Evolutionary conservation across 1,284 basidiomycete species (phyloP).

Genomic region (Tylopilus sp.): DNA sequence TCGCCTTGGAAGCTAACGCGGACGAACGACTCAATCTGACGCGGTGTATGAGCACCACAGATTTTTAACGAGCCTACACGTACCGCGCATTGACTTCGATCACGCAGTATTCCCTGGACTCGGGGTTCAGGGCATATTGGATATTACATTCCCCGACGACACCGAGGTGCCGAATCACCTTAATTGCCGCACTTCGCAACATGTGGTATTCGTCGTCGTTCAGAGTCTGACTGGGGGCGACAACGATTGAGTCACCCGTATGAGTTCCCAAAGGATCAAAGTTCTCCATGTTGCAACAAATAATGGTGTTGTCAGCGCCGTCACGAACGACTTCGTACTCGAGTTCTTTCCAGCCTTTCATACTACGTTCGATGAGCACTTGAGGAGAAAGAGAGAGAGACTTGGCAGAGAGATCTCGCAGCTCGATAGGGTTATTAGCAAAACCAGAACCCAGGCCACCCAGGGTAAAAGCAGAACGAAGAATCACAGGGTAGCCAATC

Average conservation of each 20-base stretch:
- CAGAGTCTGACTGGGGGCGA: conserved; percentile 96
- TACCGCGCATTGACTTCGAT: conserved; percentile 96
- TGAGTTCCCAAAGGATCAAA: conserved; percentile 99
- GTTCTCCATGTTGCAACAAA: conserved; percentile 98
- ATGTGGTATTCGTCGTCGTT: conserved; percentile 99
- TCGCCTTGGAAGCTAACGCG: conserved; percentile 97
- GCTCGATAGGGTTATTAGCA: conserved; percentile 91
- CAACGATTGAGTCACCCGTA: conserved; percentile 99
- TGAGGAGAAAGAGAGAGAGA: conserved; percentile 91
- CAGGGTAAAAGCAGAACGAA: conserved; percentile 97
- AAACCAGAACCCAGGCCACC: conserved; percentile 99
- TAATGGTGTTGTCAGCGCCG: conserved; percentile 92
- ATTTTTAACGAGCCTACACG: conserved; percentile 23
- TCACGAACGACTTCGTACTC: conserved; percentile 99
- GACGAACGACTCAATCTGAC: conserved; percentile 59
- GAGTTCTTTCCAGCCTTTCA: conserved; percentile 99
- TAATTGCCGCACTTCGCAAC: conserved; percentile 96
- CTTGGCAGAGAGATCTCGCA: conserved; percentile 92
- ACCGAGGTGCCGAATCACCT: conserved; percentile 96
- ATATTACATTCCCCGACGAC: conserved; percentile 99
- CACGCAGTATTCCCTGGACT: conserved; percentile 92
- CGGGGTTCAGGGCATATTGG: conserved; percentile 96
- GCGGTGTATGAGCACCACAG: conserved; percentile 7
- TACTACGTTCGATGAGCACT: conserved; percentile 94
- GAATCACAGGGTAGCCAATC: conserved; percentile 98